These are phyloP conservation scores for Apiosordaria backusii DNA, from an alignment of 495 filamentous ascomycete genomes.

Conservation along the genomic window DNA sequence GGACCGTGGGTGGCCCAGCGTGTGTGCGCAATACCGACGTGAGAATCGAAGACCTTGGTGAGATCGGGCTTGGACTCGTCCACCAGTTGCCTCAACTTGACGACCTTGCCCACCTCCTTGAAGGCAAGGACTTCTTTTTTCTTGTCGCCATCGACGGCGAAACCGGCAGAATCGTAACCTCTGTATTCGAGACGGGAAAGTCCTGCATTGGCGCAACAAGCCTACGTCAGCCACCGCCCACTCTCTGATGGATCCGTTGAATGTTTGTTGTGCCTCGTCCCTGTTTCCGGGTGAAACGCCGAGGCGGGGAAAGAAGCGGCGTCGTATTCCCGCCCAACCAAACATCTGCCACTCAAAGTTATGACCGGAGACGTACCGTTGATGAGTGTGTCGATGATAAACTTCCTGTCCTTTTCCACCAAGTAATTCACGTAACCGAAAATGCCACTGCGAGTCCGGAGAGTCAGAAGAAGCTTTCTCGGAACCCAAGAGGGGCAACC, in stretches of 20 bases:
- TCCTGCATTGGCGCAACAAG: slow-evolving; percentile 42
- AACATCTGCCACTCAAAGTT: too few relatives aligned
- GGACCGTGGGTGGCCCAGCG: slow-evolving; percentile 97
- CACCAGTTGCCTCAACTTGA: slow-evolving; percentile 90
- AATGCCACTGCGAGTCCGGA: slow-evolving; percentile 67
- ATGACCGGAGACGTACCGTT: slow-evolving; percentile 60
- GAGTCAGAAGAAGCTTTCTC: not conserved
- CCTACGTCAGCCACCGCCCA: slow-evolving; percentile 20
- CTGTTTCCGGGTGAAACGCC: slow-evolving; percentile 2
- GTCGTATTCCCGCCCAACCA: slow-evolving; percentile 2
- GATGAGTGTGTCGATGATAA: slow-evolving; percentile 90
- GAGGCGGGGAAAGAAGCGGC: slow-evolving; percentile 20
- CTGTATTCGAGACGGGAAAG: slow-evolving; percentile 89
- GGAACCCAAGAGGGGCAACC: too few relatives aligned
- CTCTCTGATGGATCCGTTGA: not conserved
- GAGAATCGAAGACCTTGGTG: slow-evolving; percentile 90
- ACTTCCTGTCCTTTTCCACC: slow-evolving; percentile 94
- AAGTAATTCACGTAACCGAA: slow-evolving; percentile 94
- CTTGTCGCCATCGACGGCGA: slow-evolving; percentile 96
- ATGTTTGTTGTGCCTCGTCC: not conserved
- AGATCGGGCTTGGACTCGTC: slow-evolving; percentile 76
- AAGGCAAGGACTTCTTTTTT: slow-evolving; percentile 95
- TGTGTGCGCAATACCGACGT: slow-evolving; percentile 97
- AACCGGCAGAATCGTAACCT: slow-evolving; percentile 94
- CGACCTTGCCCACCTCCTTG: slow-evolving; percentile 99